Base-by-base conservation (phyloP, 441 rosid species). In the Hura crepitans region DNA sequence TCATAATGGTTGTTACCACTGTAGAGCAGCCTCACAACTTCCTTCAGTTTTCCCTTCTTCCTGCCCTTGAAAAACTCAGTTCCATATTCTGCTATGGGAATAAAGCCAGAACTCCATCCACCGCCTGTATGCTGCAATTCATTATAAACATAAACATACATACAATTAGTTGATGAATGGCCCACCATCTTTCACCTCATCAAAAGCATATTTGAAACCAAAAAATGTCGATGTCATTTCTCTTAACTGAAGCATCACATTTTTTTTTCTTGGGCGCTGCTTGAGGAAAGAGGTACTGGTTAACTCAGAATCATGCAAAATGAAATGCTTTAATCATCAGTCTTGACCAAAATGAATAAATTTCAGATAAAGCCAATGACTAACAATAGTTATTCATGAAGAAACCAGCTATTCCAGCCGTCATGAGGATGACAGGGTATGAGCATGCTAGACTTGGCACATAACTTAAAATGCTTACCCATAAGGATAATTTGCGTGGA, bases 1-100 rank as follows among this genome's bases (percentile, higher is more conserved):
- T 93, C 98, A 67, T 90, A 93, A 76, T 91, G 97, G 82, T 89
- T 93, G 76, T 84, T 84, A 49, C 96, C 96, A 51, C 89, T 91
- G 76, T 91, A 93, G 60, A 91, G 89, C 67, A 93, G 89, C 87
- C 87, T 89, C 76, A 90, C 91, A 57, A 77, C 93, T 78, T 84
- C 85, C 75, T 75, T 85, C 22, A 83, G 81, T 67, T 86, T 86
- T 61, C 82, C 82, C 66, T 75, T 84, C 69, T 78, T 78, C 65
- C 78, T 77, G 61, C 87, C 84, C 83, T 83, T 83, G 66, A 70
- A 67, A 74, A 85, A 89, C 81, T 93, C 93, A 0, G 70, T 62
- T 81, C 98, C 97, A 63, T 91, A 93, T 74, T 93, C 96, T 45
- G 90, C 85, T 56, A 91, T 91, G 55, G 91, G 91, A 75, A 93